Evolutionary conservation across 768 basidiomycete genomes (phyloP).

Genomic region (Psilocybe cubensis): DNA sequence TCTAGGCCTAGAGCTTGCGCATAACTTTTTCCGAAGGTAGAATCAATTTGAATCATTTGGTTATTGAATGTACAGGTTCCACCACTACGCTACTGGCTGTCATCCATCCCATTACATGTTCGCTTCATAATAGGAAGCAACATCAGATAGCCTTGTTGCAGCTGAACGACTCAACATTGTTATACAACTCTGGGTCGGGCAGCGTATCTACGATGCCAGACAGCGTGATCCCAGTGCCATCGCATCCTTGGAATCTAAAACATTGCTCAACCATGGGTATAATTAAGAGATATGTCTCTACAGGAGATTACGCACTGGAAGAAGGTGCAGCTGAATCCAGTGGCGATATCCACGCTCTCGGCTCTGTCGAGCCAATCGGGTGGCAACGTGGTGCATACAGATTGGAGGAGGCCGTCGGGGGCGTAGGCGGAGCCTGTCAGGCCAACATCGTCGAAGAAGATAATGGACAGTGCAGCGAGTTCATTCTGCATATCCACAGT

Average conservation of each 20-base stretch:
- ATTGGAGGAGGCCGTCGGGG: not conserved
- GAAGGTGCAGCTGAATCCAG: not conserved
- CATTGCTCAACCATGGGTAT: not conserved
- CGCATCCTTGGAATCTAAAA: not conserved
- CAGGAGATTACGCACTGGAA: not conserved
- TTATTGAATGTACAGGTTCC: too few species aligned
- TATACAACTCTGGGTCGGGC: not conserved
- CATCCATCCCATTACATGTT: too few species aligned
- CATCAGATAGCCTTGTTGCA: not conserved
- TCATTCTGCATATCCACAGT: not conserved
- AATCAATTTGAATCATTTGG: too few species aligned
- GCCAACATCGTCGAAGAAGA: not conserved
- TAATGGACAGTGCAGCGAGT: not conserved
- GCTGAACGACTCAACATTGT: not conserved
- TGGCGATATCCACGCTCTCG: not conserved
- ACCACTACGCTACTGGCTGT: too few species aligned
- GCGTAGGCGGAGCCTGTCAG: not conserved
- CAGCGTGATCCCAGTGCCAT: not conserved
- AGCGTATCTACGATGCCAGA: not conserved
- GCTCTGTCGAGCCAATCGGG: not conserved
- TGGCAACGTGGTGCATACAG: not conserved
- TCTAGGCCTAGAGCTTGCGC: too few species aligned
- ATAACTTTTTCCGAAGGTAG: too few species aligned
- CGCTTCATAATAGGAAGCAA: too few species aligned
- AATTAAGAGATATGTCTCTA: too few species aligned